Evolutionary conservation across 2,329 filamentous ascomycete species (phyloP), one percentile per base, ranked within the genome.

Genomic region (Paradendryphiella salina): DNA sequence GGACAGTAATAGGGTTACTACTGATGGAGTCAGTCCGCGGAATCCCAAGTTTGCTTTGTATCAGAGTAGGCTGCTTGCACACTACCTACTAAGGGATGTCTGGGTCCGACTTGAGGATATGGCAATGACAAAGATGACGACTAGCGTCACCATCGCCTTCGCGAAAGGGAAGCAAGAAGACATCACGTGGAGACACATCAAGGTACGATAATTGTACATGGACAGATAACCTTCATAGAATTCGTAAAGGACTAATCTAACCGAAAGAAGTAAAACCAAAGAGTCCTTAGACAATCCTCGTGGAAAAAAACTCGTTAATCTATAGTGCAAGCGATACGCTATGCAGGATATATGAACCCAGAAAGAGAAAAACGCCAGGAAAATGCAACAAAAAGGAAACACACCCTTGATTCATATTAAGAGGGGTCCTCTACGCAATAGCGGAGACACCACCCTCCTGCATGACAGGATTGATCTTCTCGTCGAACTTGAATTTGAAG

Each of bases 401-500:
- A 38, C 33, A 14, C 28, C 18, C 8, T 36, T 10, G 13, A 28
- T 3, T 29, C 4, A 15, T 35, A 5, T 11, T 35, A 13, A 13
- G 17, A 14, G 11, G 11, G 15, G 38, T 5, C 2, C 28, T 35
- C 45, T 81, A 82, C 71, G 82, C 81, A 54, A 84, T 79, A 37
- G 82, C 82, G 28, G 80, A 82, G 53, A 76, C 72, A 45, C 76
- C 76, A 50, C 79, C 74, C 21, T 77, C 79, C 63, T 82, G 78
- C 13, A 81, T 77, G 34, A 87, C 80, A 29, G 86, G 86, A 77
- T 89, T 90, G 61, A 89, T 82, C 62, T 80, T 80, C 71, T 87
- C 85, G 65, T 86, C 83, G 75, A 87, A 90, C 75, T 83, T 80
- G 72, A 88, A 85, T 77, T 84, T 82, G 77, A 90, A 90, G 60